Percentiles rank a stretch among this genome's conserved stretches.
Evolutionary conservation across 1,284 basidiomycete genomes (phyloP).

Genomic region (Pholiota adiposa): DNA sequence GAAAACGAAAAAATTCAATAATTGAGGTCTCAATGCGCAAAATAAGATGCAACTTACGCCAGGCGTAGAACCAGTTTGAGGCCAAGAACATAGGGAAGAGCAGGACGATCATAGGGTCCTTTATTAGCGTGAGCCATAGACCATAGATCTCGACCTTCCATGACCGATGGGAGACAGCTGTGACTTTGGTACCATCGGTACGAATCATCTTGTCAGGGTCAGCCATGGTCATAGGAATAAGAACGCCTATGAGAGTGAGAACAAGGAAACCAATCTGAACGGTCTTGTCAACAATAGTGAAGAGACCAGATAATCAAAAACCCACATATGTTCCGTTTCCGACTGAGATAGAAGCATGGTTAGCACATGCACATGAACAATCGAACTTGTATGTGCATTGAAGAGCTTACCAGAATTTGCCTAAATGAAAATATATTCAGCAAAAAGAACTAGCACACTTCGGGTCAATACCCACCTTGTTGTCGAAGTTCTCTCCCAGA

Average conservation of each 20-base stretch:
- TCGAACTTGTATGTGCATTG: not conserved
- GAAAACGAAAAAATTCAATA: not conserved
- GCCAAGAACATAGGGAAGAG: constrained; percentile 75
- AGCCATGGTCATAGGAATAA: constrained; percentile 69
- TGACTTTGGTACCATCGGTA: constrained; percentile 71
- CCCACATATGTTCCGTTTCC: constrained; percentile 61
- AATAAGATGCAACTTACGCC: constrained; percentile 51
- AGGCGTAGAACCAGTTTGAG: constrained; percentile 81
- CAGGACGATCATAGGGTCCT: constrained; percentile 60
- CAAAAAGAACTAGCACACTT: not conserved
- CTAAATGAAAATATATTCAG: not conserved
- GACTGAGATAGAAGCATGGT: constrained; percentile 19
- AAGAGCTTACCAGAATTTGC: constrained; percentile 9
- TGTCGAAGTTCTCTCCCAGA: constrained; percentile 55
- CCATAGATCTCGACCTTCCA: constrained; percentile 67
- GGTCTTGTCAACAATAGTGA: not conserved
- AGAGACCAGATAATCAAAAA: constrained; percentile 21
- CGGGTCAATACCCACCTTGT: constrained; percentile 31
- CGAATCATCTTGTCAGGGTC: constrained; percentile 71
- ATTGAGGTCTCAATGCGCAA: not conserved
- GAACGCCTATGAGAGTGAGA: constrained; percentile 67
- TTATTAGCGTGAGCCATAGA: constrained; percentile 52
- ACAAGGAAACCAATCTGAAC: constrained; percentile 71
- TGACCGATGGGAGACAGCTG: constrained; percentile 61
- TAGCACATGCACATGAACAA: no score